Conservation (phyloP, 1,284 basidiomycete genomes). For the Phellopilus nigrolimitatus region DNA sequence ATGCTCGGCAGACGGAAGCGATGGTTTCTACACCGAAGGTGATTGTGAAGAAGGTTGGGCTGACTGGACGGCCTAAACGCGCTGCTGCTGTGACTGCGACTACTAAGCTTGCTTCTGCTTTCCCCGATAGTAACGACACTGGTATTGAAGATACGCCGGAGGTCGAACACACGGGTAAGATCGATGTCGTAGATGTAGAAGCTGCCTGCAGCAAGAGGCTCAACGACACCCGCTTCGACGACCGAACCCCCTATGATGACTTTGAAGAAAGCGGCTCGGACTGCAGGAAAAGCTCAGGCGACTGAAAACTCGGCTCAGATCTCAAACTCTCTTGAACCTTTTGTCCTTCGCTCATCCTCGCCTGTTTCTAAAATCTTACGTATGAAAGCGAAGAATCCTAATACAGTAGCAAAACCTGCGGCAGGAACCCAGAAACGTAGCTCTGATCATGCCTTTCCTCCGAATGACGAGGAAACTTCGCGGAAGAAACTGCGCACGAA, state of each 20-base stretch:
- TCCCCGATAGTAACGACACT: neutral
- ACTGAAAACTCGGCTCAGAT: no score
- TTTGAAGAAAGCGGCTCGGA: neutral
- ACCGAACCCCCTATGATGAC: neutral
- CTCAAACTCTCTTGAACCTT: neutral
- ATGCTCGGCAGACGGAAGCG: no score
- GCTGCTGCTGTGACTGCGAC: neutral
- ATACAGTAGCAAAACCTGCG: neutral
- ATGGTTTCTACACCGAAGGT: neutral
- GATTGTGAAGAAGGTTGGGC: neutral
- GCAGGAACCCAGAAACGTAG: slow-evolving; percentile 1
- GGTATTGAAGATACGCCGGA: neutral
- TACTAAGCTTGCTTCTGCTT: neutral
- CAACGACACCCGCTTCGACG: no score
- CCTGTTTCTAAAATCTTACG: slow-evolving; percentile 6
- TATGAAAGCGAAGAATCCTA: slow-evolving; percentile 12
- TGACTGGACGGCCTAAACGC: neutral
- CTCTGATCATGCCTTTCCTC: neutral
- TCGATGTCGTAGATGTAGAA: neutral
- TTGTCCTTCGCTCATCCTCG: slow-evolving; percentile 2
- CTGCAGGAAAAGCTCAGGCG: neutral
- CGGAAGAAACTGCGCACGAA: slow-evolving; percentile 6
- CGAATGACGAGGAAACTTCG: neutral
- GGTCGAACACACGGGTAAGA: neutral
- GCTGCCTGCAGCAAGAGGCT: no score